Conservation (phyloP, 495 filamentous ascomycete genomes). For the Amphirosellinia nigrospora region DNA sequence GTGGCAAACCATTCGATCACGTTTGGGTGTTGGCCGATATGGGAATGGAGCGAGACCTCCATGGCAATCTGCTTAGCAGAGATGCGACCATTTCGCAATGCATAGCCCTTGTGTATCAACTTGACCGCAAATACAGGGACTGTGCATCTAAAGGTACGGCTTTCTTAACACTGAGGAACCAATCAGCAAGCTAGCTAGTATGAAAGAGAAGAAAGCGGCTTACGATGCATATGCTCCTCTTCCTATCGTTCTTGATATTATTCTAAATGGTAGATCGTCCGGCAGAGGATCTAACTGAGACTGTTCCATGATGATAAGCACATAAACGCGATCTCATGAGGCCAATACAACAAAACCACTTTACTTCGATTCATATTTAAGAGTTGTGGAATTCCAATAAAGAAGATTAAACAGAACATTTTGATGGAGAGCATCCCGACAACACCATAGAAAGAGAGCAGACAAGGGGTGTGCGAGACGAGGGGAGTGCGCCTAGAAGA, state of each 20-base stretch:
- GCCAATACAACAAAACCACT: constrained; percentile 9
- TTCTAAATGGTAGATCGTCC: constrained; percentile 84
- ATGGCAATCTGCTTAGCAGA: constrained; percentile 84
- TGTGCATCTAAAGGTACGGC: constrained; percentile 72
- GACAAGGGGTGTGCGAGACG: background rate
- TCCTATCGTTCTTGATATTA: constrained; percentile 95
- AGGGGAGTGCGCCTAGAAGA: background rate
- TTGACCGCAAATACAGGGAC: constrained; percentile 91
- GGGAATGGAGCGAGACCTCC: constrained; percentile 86
- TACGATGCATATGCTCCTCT: constrained; percentile 97
- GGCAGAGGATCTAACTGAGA: constrained; percentile 91
- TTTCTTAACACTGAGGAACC: constrained; percentile 83
- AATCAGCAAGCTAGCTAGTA: constrained; percentile 30
- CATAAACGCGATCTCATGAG: constrained; percentile 10
- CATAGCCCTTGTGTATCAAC: constrained; percentile 97
- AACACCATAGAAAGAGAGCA: background rate
- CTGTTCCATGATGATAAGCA: constrained; percentile 59
- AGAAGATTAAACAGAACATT: background rate
- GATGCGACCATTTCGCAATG: constrained; percentile 84
- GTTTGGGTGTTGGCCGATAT: constrained; percentile 87
- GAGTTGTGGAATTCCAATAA: background rate
- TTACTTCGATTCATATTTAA: constrained; percentile 15
- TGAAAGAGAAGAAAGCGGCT: constrained; percentile 41
- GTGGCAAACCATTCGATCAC: constrained; percentile 89
- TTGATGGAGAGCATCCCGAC: background rate